phyloP scores from a whole-genome alignment of 352 stramenopile genomes.

The Pythium folliculosum region DNA sequence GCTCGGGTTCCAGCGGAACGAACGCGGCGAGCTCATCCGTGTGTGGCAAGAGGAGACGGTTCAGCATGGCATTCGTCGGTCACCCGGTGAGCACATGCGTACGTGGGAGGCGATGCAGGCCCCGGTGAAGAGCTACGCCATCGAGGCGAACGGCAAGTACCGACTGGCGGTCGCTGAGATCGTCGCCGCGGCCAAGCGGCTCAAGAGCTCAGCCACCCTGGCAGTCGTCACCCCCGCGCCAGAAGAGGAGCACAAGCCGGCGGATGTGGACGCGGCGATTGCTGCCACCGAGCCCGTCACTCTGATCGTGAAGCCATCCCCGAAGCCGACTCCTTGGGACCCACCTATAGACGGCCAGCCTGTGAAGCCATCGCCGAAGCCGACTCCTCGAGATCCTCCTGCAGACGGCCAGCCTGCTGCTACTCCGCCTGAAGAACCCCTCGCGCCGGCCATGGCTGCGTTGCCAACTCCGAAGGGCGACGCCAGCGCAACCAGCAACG shows the following conservation, averaged over 20 bases:
- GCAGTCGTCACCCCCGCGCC: constrained; percentile 1
- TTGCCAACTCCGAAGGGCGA: neutral
- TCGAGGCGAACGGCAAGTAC: constrained; percentile 71
- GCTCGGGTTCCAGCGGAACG: constrained; percentile 57
- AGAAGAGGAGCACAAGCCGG: neutral
- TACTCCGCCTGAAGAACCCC: neutral
- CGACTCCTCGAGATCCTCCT: neutral
- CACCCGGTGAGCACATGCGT: constrained; percentile 43
- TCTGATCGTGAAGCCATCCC: neutral
- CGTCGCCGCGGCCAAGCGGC: constrained; percentile 26
- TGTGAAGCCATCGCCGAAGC: no score
- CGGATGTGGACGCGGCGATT: constrained; percentile 12
- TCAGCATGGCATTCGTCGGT: constrained; percentile 44
- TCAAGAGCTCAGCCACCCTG: neutral
- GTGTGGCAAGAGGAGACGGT: constrained; percentile 59
- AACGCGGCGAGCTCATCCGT: constrained; percentile 52
- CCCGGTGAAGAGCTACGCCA: constrained; percentile 66
- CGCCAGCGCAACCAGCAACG: neutral
- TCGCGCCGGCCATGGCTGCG: neutral
- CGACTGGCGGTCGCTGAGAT: constrained; percentile 48
- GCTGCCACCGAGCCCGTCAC: constrained; percentile 9
- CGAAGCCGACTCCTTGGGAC: neutral
- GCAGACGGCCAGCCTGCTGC: neutral
- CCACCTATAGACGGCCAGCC: neutral
- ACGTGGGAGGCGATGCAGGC: constrained; percentile 72